These are phyloP conservation scores for Luffa aegyptiaca DNA, from an alignment of 306 rosid species.

Conservation along the genomic window DNA sequence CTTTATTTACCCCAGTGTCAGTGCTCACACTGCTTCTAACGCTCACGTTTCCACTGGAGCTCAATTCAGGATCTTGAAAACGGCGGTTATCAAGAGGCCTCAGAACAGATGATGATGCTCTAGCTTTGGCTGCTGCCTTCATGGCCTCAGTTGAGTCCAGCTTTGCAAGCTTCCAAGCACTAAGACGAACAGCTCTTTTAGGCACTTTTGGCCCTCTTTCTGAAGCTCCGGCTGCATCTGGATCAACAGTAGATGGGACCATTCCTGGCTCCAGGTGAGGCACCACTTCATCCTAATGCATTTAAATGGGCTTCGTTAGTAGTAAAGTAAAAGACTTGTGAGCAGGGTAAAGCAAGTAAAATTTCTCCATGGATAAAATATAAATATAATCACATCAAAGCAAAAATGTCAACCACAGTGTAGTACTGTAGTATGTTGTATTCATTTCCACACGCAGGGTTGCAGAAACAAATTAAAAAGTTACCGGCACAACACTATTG, in stretches of 20 bases:
- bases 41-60: conserved; percentile 86
- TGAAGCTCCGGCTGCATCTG: conserved; percentile 71
- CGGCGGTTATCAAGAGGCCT: conserved; percentile 65
- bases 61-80: conserved; percentile 47
- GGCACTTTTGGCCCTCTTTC: conserved; percentile 64
- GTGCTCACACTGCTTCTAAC: conserved; percentile 84
- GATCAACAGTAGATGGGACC: conserved; percentile 93
- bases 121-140: conserved; percentile 90
- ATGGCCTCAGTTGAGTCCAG: conserved; percentile 74
- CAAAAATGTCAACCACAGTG: background rate
- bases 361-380: background rate
- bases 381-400: background rate
- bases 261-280: conserved; percentile 99
- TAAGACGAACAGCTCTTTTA: conserved; percentile 71
- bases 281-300: conserved; percentile 78
- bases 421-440: background rate
- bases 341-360: background rate
- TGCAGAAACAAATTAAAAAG: background rate
- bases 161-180: conserved; percentile 97
- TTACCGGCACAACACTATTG: background rate
- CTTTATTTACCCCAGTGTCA: conserved; percentile 62
- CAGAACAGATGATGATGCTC: conserved; percentile 95
- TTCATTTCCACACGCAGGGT: background rate
- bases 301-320: conserved; percentile 11
- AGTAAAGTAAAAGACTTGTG: background rate